phyloP scores from a whole-genome alignment of 345 rosid genomes.

The Salix caprea region DNA sequence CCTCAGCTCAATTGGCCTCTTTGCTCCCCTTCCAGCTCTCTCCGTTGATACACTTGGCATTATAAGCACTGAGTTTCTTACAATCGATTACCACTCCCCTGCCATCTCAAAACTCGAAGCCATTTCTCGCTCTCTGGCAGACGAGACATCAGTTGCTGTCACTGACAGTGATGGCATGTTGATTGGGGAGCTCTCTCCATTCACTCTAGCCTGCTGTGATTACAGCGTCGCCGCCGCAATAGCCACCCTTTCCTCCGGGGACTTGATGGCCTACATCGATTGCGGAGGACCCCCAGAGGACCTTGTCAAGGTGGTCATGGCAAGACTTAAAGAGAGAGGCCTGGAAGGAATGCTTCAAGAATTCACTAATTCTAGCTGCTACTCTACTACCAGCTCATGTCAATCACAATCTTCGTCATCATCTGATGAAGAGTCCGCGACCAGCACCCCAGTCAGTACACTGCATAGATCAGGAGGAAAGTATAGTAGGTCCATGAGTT shows the following conservation, averaged over 20 bases:
- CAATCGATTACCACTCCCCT: slow-evolving; percentile 63
- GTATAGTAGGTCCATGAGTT: slow-evolving; percentile 56
- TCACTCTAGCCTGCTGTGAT: slow-evolving; percentile 32
- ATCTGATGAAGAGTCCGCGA: slow-evolving; percentile 54
- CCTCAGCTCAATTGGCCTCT: slow-evolving; percentile 63
- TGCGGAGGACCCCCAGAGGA: slow-evolving; percentile 80
- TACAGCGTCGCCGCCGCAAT: slow-evolving; percentile 45
- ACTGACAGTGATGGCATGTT: slow-evolving; percentile 49
- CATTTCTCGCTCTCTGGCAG: slow-evolving; percentile 40
- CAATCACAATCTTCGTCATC: slow-evolving; percentile 31
- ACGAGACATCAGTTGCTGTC: slow-evolving; percentile 73
- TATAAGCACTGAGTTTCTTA: slow-evolving; percentile 41
- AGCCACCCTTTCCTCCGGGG: slow-evolving; percentile 65
- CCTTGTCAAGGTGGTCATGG: slow-evolving; percentile 48
- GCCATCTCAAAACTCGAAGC: slow-evolving; percentile 49
- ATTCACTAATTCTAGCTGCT: slow-evolving; percentile 20
- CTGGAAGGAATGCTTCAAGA: slow-evolving; percentile 50
- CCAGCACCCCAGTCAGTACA: slow-evolving; percentile 16
- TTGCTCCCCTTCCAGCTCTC: slow-evolving; percentile 63
- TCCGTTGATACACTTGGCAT: slow-evolving; percentile 62
- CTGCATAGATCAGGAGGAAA: slow-evolving; percentile 30
- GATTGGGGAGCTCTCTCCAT: slow-evolving; percentile 79
- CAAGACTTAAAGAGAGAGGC: slow-evolving; percentile 44
- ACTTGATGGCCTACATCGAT: slow-evolving; percentile 81
- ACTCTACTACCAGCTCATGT: slow-evolving; percentile 9